Evolutionary conservation across 495 filamentous ascomycete species (phyloP).

Genomic region (Neurospora sp.): DNA sequence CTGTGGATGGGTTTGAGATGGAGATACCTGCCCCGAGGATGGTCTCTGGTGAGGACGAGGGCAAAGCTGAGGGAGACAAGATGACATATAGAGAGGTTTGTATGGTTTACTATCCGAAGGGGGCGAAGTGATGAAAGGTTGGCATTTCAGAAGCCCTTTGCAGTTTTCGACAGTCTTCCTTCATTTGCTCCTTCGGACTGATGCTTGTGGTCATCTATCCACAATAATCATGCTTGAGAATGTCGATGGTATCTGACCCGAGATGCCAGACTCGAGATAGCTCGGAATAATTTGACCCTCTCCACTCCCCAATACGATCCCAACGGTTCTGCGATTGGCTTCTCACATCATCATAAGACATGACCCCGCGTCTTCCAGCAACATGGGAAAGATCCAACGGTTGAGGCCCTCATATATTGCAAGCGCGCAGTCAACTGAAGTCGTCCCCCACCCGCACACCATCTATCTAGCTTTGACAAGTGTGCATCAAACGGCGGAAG

Average conservation of each 20-base stretch:
- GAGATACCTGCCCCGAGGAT: conserved; percentile 6
- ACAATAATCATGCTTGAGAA: no score
- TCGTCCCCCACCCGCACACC: background rate
- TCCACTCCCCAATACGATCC: background rate
- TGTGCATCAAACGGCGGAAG: background rate
- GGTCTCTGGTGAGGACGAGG: background rate
- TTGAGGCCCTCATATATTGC: background rate
- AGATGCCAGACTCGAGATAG: no score
- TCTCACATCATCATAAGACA: background rate
- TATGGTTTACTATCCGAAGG: conserved; percentile 19
- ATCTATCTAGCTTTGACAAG: background rate
- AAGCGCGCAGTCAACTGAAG: background rate
- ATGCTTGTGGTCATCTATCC: no score
- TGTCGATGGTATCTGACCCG: no score
- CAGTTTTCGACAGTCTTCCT: no score
- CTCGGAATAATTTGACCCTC: no score
- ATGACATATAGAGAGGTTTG: conserved; percentile 20
- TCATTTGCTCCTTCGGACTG: no score
- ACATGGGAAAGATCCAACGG: background rate
- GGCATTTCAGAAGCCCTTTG: no score
- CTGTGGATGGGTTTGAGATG: conserved; percentile 22
- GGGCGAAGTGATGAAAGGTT: background rate
- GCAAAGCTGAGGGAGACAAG: background rate
- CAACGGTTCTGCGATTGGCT: background rate
- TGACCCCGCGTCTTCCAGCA: background rate